Conservation (phyloP, 108 stramenopile genomes). For the Skeletonema marinoi region DNA sequence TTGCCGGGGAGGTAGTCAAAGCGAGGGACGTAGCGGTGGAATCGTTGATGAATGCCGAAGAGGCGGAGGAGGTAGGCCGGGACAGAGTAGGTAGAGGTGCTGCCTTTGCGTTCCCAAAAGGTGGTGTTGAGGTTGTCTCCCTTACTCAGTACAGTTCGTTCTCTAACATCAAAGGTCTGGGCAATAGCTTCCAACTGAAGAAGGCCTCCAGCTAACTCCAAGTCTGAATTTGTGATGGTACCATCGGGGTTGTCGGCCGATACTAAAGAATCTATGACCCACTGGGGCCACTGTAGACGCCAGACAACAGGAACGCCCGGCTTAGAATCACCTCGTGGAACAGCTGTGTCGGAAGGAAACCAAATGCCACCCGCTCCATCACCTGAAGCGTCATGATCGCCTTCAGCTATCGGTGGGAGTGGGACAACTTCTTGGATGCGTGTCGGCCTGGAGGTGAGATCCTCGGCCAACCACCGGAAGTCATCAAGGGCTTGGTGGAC, state of each 20-base stretch:
- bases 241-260: constrained; percentile 27
- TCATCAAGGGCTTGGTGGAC: constrained; percentile 30
- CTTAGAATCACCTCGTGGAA: background rate
- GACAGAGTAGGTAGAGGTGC: constrained; percentile 25
- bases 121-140: constrained; percentile 49
- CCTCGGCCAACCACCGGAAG: constrained; percentile 27
- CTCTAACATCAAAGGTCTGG: constrained; percentile 24
- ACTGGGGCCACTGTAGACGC: constrained; percentile 25
- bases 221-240: constrained; percentile 44
- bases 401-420: constrained; percentile 24
- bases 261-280: constrained; percentile 5
- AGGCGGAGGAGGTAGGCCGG: constrained; percentile 27
- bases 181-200: constrained; percentile 49
- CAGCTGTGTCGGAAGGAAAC: constrained; percentile 24
- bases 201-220: constrained; percentile 45
- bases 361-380: constrained; percentile 40
- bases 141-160: constrained; percentile 26
- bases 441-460: constrained; percentile 24
- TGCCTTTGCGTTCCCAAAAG: constrained; percentile 46
- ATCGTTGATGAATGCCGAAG: constrained; percentile 38
- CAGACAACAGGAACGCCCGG: constrained; percentile 36
- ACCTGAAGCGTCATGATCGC: constrained; percentile 49
- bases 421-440: constrained; percentile 50
- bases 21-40: constrained; percentile 4
- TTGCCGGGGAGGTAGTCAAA: constrained; percentile 17